Base-by-base conservation (phyloP, 148 eudicot genomes). In the Persicaria maculosa region DNA sequence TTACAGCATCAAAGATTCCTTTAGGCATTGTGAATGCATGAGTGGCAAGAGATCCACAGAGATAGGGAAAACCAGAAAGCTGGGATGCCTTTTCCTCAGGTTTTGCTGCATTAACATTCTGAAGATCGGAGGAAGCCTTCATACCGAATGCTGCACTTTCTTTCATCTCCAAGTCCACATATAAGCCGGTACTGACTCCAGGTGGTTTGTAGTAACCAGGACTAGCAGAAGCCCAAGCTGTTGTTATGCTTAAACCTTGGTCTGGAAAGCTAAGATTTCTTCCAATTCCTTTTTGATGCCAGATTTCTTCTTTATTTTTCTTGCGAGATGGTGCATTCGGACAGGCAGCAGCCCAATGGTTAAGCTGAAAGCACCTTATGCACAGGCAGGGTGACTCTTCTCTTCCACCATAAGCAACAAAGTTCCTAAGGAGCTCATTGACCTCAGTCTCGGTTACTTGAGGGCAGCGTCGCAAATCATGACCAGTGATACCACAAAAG, bases 261-360 rank as follows among this genome's bases (percentile, higher is more conserved):
- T 54, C 59, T 10, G 44, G 45, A 4, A 54, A 36, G 72, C 50
- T 67, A 61, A 74, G 65, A 31, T 40, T 14, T 65, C 70, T 65
- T 36, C 40, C 17, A 65, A 40, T 4, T 43, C 70, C 70, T 65
- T 36, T 65, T 65, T 11, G 14, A 65, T 40, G 36, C 77, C 47
- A 75, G 22, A 76, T 44, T 47, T 67, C 44, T 36, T 15, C 19
- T 5, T 65, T 12, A 14, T 43, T 40, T 65, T 40, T 72, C 31
- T 67, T 69, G 50, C 46, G 50, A n/a, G 81, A 62, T 12, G 70
- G 70, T 74, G 44, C 72, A 54, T 71, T 53, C 7, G 91, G 87
- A 50, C 91, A 88, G 17, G 83, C 68, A 76, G 72, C 74, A 74
- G 91, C 91, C 91, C 89, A 87, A 76, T 87, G 91, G 72, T 75